Base-by-base conservation (phyloP, 345 rosid species). In the Camelina laxa region DNA sequence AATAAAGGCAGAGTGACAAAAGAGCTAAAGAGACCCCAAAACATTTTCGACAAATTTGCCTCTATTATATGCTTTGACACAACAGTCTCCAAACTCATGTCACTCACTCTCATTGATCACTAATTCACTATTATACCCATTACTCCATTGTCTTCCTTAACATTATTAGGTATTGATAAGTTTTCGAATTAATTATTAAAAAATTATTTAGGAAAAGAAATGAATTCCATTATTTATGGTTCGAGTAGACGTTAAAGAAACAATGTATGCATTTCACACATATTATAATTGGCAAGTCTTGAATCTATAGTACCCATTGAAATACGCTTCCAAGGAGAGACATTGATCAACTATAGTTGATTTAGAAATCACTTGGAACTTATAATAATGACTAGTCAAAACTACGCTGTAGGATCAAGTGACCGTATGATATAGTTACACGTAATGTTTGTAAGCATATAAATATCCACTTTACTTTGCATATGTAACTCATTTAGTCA, bases 21-120 rank as follows among this genome's bases (percentile, higher is more conserved):
- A 30, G 36, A 27, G 39, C 72, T 60, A 47, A 74, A 58, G 57
- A 45, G 49, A 65, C 49, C 65, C 39, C 31, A 65, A 65, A 33
- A 65, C 72, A 35, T 35, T 47, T 47, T 59, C 36, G 65, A 49
- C 53, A 57, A 58, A 24, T 47, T 66, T 58, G 51, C 53, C 42
- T 66, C 45, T 11, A 35, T 60, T 27, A 48, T 48, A 74, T 74
- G 54, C 73, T 74, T 74, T 74, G 67, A 66, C 60, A 53, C 17
- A 66, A 74, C 67, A 74, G 53, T 66, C 67, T 66, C 67, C 67
- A 49, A 74, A 74, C 66, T 74, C 35, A 45, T 65, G 51, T 57
- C 66, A 21, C 59, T 57, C 66, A 21, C 59, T 17, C 41, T 57
- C 66, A 47, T 65, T 47, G 31, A 65, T 74, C 49, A 31, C 31